These are phyloP conservation scores for Sanghuangporus sanghuang DNA, from an alignment of 1,284 basidiomycete species.

Conservation along the genomic window DNA sequence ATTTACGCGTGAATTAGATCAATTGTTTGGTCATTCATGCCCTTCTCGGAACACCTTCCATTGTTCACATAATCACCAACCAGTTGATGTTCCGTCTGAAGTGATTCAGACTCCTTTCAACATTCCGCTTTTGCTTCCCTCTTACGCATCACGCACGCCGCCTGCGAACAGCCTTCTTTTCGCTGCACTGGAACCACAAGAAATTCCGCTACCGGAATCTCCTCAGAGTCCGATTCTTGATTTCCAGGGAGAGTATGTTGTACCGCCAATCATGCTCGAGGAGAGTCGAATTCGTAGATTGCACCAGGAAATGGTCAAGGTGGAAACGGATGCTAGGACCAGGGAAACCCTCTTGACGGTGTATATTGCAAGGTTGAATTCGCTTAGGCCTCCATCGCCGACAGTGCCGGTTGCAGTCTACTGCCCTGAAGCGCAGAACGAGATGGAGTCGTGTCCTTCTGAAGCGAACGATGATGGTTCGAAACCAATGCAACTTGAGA, in stretches of 20 bases:
- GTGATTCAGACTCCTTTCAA: slow-evolving; percentile 9
- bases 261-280: slow-evolving; percentile 9
- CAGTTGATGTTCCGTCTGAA: slow-evolving; percentile 9
- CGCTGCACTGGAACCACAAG: slow-evolving; percentile 7
- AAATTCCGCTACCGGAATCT: slow-evolving; percentile 10
- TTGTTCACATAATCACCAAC: not conserved
- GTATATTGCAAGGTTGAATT: slow-evolving; percentile 8
- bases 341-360: slow-evolving; percentile 10
- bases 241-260: not conserved
- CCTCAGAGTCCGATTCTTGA: not conserved
- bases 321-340: slow-evolving; percentile 1
- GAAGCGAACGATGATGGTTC: not conserved
- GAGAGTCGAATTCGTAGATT: slow-evolving; percentile 10
- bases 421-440: not conserved
- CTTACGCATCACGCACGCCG: not conserved
- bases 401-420: not conserved
- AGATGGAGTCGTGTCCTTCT: not conserved
- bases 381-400: not conserved
- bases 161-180: slow-evolving; percentile 6
- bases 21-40: not conserved
- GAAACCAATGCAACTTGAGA: not conserved
- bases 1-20: not conserved
- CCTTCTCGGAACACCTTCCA: not conserved
- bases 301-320: not conserved
- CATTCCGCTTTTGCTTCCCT: not conserved